Evolutionary conservation across 2,329 filamentous ascomycete genomes (phyloP).

Genomic region (Colletotrichum filicis): DNA sequence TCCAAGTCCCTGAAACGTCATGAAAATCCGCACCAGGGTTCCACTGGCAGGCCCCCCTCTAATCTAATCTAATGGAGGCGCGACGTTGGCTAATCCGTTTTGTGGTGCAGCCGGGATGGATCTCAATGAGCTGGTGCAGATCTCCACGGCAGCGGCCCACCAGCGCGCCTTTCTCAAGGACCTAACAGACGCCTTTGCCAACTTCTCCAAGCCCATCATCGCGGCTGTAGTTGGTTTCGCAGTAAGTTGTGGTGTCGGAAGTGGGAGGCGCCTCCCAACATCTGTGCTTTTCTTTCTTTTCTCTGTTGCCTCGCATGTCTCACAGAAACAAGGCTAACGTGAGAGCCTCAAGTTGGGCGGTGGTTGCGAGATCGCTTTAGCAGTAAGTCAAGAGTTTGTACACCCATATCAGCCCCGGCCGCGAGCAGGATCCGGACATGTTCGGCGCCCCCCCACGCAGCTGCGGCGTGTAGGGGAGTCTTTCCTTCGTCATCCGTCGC

Average conservation of each 20-base stretch:
- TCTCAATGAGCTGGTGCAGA: constrained; percentile 38
- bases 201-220: constrained; percentile 58
- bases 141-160: constrained; percentile 39
- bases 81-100: constrained; percentile 22
- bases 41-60: background rate
- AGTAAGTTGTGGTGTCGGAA: constrained; percentile 46
- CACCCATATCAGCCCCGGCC: too few relatives aligned
- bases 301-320: background rate
- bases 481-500: too few relatives aligned
- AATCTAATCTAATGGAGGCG: constrained; percentile 15
- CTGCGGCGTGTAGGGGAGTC: too few relatives aligned
- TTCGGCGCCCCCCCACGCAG: too few relatives aligned
- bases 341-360: constrained; percentile 52
- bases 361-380: constrained; percentile 61
- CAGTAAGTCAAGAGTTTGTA: constrained; percentile 43
- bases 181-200: constrained; percentile 48
- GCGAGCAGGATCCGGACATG: too few relatives aligned
- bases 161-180: constrained; percentile 47
- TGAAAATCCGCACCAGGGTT: background rate
- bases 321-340: constrained; percentile 10
- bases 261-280: background rate
- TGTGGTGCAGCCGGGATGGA: constrained; percentile 36
- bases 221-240: constrained; percentile 62
- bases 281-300: background rate
- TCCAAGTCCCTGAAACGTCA: constrained; percentile 21